phyloP scores from a whole-genome alignment of 768 basidiomycete species.

The Chalciporus piperatus region DNA sequence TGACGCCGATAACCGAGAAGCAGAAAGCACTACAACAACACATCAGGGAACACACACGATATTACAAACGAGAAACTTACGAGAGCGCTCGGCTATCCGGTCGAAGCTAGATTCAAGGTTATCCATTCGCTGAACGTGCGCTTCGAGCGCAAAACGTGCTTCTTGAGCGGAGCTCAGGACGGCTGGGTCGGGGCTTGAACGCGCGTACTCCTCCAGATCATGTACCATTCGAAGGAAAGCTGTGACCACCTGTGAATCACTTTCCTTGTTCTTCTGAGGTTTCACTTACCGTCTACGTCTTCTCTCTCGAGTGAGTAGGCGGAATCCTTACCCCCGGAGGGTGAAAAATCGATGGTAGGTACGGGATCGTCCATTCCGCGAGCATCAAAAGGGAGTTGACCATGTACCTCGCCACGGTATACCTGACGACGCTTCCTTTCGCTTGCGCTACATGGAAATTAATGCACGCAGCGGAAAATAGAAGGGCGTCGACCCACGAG shows the following conservation, averaged over 20 bases:
- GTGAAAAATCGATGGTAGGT: slow-evolving; percentile 77
- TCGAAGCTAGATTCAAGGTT: slow-evolving; percentile 78
- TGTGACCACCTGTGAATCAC: slow-evolving; percentile 28
- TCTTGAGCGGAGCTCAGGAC: slow-evolving; percentile 59
- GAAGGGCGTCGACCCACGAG: slow-evolving; percentile 50
- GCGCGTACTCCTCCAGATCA: slow-evolving; percentile 60
- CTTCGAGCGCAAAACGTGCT: slow-evolving; percentile 61
- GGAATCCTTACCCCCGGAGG: slow-evolving; percentile 58
- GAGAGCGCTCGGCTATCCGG: slow-evolving; percentile 77
- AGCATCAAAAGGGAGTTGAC: slow-evolving; percentile 84
- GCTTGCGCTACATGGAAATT: slow-evolving; percentile 45
- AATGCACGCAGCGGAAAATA: slow-evolving; percentile 2
- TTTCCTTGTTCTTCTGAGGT: not conserved
- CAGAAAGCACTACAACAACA: slow-evolving; percentile 59
- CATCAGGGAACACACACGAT: slow-evolving; percentile 1
- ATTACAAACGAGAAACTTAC: slow-evolving; percentile 41
- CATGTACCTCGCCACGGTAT: slow-evolving; percentile 82
- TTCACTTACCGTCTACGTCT: slow-evolving; percentile 65
- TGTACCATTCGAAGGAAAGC: slow-evolving; percentile 61
- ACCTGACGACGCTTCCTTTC: slow-evolving; percentile 82
- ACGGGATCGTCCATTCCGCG: slow-evolving; percentile 79
- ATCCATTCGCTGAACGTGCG: slow-evolving; percentile 75
- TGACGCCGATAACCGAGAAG: slow-evolving; percentile 66
- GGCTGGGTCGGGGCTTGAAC: slow-evolving; percentile 41
- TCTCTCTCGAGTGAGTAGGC: slow-evolving; percentile 64